Evolutionary conservation across 2,329 filamentous ascomycete genomes (phyloP), one percentile per base, ranked within the genome.

Genomic region (Fusarium decemcellulare): DNA sequence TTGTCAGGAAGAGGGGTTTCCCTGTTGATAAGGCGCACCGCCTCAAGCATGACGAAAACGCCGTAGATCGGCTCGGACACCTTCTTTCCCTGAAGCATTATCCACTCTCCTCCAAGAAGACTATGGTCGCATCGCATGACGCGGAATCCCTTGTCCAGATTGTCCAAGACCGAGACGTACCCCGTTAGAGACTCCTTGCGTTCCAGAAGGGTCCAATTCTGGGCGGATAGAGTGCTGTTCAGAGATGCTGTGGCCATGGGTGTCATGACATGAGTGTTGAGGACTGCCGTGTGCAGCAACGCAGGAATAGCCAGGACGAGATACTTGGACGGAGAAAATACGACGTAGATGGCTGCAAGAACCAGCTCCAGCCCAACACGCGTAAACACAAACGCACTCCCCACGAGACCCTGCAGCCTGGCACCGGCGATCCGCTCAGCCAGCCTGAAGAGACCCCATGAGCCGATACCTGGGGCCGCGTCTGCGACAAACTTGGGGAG

Each of bases 31-130:
- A 99, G 86, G 23, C 96, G 89, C 8, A 98, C 92, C 5, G 95
- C 94, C 79, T 99, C 96, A 2, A 99, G 88, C 87, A 97, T 97
- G 29, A 93, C 91, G 78, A 99, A 99, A n/a, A 98, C 92, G 10
- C 93, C 92, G 77, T 98, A 99, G 59, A 99, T 93, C 1, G 95
- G 94, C 80, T 99, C 96, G 11, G 89, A 88, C 16, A 94, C 86
- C 66, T 76, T 82, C 53, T 81, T 85, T 63, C 77, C 91, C 79
- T 74, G 80, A 71, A 81, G 83, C 42, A 84, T 84, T 12, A 91
- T 87, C 95, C 95, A 99, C 80, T 98, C 93, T 37, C 96, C 96
- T 42, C 96, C 96, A 2, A 99, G 86, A 34, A 99, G 85, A 75
- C 94, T 97, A 79, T 99, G 96, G 75, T 98, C 96, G 78, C 94